phyloP scores from a whole-genome alignment of 805 yeast species.

The Pachysolen tannophilus region DNA sequence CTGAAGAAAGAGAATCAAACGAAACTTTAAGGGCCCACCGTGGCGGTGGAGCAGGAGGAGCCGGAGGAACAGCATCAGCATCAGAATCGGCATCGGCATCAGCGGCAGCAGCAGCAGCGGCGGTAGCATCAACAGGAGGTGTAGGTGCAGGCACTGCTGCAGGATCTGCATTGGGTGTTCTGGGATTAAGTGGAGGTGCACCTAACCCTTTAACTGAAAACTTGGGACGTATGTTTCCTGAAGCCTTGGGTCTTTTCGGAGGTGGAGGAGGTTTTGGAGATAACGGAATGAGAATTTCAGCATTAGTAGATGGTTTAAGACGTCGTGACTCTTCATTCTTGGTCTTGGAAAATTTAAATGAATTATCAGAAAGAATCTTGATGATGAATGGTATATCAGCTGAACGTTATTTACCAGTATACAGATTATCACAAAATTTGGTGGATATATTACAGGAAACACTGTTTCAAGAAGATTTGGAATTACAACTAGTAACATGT shows the following conservation, averaged over 20 bases:
- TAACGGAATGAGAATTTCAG: conserved; percentile 13
- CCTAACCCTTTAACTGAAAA: conserved; percentile 14
- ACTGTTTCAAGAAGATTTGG: conserved; percentile 52
- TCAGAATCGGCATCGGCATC: too few relatives aligned
- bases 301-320: conserved; percentile 28
- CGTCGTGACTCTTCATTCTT: conserved; percentile 50
- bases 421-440: conserved; percentile 43
- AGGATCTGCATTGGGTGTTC: not conserved
- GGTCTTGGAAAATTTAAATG: conserved; percentile 56
- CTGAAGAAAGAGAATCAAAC: conserved; percentile 10
- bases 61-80: too few relatives aligned
- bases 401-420: conserved; percentile 57
- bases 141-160: conserved; percentile 13
- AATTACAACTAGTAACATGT: conserved; percentile 76
- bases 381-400: conserved; percentile 62
- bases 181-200: too few relatives aligned
- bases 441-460: conserved; percentile 54
- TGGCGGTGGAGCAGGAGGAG: too few relatives aligned
- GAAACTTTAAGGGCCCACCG: conserved; percentile 3
- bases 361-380: conserved; percentile 52
- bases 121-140: conserved; percentile 16
- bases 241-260: conserved; percentile 19
- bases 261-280: conserved; percentile 11
- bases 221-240: conserved; percentile 20
- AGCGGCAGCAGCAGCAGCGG: conserved; percentile 10